Evolutionary conservation across 1,139 yeast genomes (phyloP), one percentile per base, ranked within the genome.

Genomic region (Suhomyces anneliseae): DNA sequence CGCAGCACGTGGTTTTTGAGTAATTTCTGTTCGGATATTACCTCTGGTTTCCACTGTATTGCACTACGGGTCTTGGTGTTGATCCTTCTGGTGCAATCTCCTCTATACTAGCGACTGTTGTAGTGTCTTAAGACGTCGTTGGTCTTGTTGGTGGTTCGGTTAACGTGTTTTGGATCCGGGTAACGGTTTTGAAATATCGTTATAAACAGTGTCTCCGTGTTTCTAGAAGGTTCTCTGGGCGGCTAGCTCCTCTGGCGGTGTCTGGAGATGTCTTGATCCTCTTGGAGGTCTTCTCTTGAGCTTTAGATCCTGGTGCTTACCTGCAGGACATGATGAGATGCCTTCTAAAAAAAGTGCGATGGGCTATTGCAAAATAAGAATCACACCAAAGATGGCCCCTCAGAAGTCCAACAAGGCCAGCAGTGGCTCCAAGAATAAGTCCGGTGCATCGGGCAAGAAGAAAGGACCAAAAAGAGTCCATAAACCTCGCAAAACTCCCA

Each of bases 401-500:
- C n/a, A 27, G 14, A n/a, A 3, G 4, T 12, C 40, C 8, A 38
- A 27, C 24, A 43, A 43, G 12, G 34, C 10, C 10, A 38, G 32
- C 10, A 38, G 37, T 5, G 38, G 36, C 6, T 27, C 38, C 24
- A 46, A 44, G 35, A 31, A 27, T 7, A 33, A 19, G 11, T 24
- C 38, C 10, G 35, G 35, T n/a, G 8, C 19, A 1, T 14, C 12
- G 6, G 35, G 36, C n/a, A 38, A 15, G 40, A 55, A 48, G 44
- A 47, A 48, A 31, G 42, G 46, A 10, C 47, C 43, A 39, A 57
- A 54, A n/a, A 43, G 42, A 32, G 51, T 46, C 34, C 41, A 42
- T 41, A 52, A 47, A 36, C 41, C 40, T 11, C 48, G 59, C 43
- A 62, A 57, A 43, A 47, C 63, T 12, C 70, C 70, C 8, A 58